Evolutionary conservation across 2,329 filamentous ascomycete genomes (phyloP).

Genomic region (Alternaria ventricosa): DNA sequence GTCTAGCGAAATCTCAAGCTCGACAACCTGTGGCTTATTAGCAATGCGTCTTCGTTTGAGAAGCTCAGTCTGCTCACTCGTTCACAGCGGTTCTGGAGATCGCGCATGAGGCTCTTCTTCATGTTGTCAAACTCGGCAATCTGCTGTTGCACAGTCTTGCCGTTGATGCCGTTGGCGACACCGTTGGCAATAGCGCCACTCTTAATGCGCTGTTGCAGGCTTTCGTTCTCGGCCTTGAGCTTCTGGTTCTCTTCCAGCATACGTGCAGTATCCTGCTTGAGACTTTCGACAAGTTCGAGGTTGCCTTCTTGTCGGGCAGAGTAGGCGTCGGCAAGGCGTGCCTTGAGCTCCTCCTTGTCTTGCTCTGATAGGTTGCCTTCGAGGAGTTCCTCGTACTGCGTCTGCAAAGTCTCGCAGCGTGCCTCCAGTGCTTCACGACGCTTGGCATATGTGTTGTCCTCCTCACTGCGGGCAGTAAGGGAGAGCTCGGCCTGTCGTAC

Average conservation of each 20-base stretch:
- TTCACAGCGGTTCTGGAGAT: conserved; percentile 97
- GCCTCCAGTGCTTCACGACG: conserved; percentile 78
- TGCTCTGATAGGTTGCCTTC: conserved; percentile 77
- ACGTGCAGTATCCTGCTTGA: conserved; percentile 76
- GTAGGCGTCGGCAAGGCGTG: conserved; percentile 77
- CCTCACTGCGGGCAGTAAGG: conserved; percentile 72
- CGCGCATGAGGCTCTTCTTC: conserved; percentile 99
- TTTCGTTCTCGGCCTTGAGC: conserved; percentile 80
- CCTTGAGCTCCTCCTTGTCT: conserved; percentile 85
- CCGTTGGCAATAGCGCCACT: conserved; percentile 67
- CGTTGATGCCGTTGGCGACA: conserved; percentile 64
- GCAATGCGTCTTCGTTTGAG: conserved; percentile 14
- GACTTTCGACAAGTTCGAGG: conserved; percentile 74
- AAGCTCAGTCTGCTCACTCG: conserved; percentile 59
- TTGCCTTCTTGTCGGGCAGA: conserved; percentile 76
- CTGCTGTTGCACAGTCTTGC: conserved; percentile 95
- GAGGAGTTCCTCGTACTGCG: conserved; percentile 83
- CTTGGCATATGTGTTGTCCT: conserved; percentile 66
- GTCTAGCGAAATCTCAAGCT: conserved; percentile 96
- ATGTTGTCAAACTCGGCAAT: conserved; percentile 98
- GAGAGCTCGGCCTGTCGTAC: conserved; percentile 91
- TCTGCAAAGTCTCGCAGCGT: conserved; percentile 75
- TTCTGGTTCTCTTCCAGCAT: conserved; percentile 83
- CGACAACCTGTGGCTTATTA: conserved; percentile 67
- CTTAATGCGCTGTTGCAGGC: conserved; percentile 77